Evolutionary conservation across 768 basidiomycete genomes (phyloP), one percentile per base, ranked within the genome.

Genomic region (Psilocybe subaeruginosa): DNA sequence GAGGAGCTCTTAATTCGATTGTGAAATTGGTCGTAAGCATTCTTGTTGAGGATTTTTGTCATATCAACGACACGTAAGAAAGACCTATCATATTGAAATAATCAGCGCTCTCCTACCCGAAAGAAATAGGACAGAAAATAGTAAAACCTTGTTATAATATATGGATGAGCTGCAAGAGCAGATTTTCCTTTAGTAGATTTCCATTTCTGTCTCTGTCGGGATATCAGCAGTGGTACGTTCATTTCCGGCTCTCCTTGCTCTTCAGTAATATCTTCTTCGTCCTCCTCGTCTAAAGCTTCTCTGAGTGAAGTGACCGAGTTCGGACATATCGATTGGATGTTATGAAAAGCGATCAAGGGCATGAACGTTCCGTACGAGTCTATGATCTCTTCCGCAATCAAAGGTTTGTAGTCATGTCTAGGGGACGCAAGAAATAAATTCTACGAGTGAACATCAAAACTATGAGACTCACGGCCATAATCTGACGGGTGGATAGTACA

Each of bases 271-370:
- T 60, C 58, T 9, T 58, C 57, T 4, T 33, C 29, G 35, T 45
- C 41, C 5, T 35, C 19, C n/a, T 47, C 54, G 37, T 53, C 39
- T 35, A 11, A 35, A 35, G 11, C 11, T 6, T 35, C 33, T 3
- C 7, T 11, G 11, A 35, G 11, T 35, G 33, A 35, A 11, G 6
- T 11, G 30, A 14, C 35, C 1, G 49, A 9, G 9, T 52, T 58
- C 8, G 49, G 30, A 54, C 73, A 76, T 17, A 48, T 62, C 17
- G 71, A 70, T 2, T 68, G 46, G n/a, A 72, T 66, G 35, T 66
- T 64, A 33, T 75, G 70, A 49, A 77, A 76, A 59, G 76, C 62
- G 3, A 79, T 53, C 8, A 79, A 72, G 1, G 76, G 77, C 4
- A 73, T 62, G 4, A 73, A 67, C 14, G 73, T 70, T 3, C 74